phyloP scores from a whole-genome alignment of 208 protist genomes.

The Crithidia brevicula region DNA sequence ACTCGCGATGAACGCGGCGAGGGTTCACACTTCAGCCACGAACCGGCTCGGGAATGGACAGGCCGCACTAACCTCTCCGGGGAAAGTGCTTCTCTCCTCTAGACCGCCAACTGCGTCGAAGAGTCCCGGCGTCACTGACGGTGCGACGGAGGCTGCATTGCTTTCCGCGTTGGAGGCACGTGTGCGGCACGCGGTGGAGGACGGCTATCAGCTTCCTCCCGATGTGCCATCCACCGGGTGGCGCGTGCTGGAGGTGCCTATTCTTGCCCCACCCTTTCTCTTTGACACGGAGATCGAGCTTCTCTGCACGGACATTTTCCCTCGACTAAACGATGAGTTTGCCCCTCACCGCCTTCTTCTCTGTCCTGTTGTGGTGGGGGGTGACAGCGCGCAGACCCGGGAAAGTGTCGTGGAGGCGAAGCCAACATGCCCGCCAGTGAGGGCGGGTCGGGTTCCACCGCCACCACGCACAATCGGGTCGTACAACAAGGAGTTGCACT shows the following conservation, averaged over 20 bases:
- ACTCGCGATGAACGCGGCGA: constrained; percentile 44
- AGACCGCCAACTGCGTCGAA: neutral
- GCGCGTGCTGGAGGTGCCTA: constrained; percentile 78
- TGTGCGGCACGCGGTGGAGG: constrained; percentile 8
- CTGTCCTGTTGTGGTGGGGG: constrained; percentile 46
- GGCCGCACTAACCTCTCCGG: neutral
- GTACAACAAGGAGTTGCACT: constrained; percentile 45
- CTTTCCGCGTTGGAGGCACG: constrained; percentile 14
- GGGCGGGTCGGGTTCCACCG: neutral
- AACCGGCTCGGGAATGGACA: too few relatives aligned
- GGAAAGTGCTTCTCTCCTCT: neutral
- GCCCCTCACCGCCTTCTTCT: constrained; percentile 40
- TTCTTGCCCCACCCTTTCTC: constrained; percentile 73
- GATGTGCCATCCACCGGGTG: constrained; percentile 58
- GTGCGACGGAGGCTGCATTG: neutral
- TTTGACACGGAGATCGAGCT: constrained; percentile 79
- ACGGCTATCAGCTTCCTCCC: constrained; percentile 33
- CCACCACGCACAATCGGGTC: constrained; percentile 37
- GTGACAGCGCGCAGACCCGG: too few relatives aligned
- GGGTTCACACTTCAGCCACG: neutral
- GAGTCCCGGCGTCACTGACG: neutral
- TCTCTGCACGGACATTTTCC: constrained; percentile 65
- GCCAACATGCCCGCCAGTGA: neutral
- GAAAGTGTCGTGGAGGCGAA: neutral
- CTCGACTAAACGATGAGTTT: constrained; percentile 70